Evolutionary conservation across 768 basidiomycete genomes (phyloP), one percentile per base, ranked within the genome.

Genomic region (Neoboletus brunneissimus): DNA sequence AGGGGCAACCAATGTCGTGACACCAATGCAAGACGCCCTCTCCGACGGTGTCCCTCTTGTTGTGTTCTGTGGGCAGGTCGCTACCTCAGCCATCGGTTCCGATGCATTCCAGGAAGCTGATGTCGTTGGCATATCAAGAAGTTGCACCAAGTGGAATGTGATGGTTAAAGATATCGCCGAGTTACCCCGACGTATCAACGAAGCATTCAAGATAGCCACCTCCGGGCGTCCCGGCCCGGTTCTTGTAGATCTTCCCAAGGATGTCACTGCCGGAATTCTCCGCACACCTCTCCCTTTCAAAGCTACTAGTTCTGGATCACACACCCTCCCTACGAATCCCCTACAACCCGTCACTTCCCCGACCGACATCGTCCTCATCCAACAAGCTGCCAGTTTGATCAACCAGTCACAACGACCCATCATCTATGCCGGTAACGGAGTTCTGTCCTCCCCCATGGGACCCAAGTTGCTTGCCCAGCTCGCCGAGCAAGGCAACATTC

Each of bases 81-180:
- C 97, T 0, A 98, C 96, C 9, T 91, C 91, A n/a, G 88, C 92
- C 51, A 99, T 99, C 58, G 96, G 96, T n/a, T 95, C 92, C 16
- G 96, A 99, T 68, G 92, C 93, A 1, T 99, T 99, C 83, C 97
- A 99, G 71, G 97, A 99, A 75, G 97, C 97, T 40, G 97, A 99
- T 71, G 75, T 98, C 48, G 80, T 99, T 54, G 97, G 97, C 48
- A 99, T 98, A 73, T 97, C 95, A 31, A 81, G 96, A 49, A 87
- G 88, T 64, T 99, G 97, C 77, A 98, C 97, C 25, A 99, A 98
- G 72, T 98, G 97, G 97, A 98, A 99, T 69, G 96, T 99, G 58
- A 96, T 98, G 94, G 92, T 98, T 50, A 98, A 98, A 74, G 95
- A 95, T 68, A 92, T 98, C 57, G 73, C 90, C 13, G 97, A 98